Percentiles rank a stretch among this genome's conserved stretches.
Conservation (phyloP, 2,329 filamentous ascomycete species). For the Arthrobotrys sinensis region DNA sequence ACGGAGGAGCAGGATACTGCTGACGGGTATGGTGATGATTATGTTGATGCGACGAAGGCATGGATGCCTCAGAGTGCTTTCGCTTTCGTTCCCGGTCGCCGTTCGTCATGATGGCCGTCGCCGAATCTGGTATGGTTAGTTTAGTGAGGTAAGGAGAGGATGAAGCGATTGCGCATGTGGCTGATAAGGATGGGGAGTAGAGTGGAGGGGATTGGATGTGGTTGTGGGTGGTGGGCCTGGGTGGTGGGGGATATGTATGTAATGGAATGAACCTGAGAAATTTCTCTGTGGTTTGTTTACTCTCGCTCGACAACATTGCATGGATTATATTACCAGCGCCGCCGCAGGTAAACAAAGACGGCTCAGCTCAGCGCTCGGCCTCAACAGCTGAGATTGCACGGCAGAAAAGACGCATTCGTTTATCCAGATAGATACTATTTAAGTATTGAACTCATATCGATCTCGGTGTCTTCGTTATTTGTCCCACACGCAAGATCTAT, state of each 20-base stretch:
- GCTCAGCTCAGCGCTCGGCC: too few species aligned
- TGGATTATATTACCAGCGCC: background rate
- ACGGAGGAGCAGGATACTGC: conserved; percentile 10
- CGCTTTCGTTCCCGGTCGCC: conserved; percentile 50
- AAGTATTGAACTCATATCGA: too few species aligned
- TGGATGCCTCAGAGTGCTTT: conserved; percentile 39
- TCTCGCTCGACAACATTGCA: conserved; percentile 7
- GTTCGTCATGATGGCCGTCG: conserved; percentile 29
- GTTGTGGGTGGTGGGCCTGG: background rate
- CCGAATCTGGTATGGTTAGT: background rate
- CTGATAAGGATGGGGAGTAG: background rate
- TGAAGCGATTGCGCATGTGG: background rate
- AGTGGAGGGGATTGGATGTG: conserved; percentile 3
- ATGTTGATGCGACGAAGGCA: conserved; percentile 15
- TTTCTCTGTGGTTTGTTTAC: conserved; percentile 22
- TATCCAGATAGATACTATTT: too few species aligned
- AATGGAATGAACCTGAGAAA: background rate
- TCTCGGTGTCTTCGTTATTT: too few species aligned
- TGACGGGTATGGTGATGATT: background rate
- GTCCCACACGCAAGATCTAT: too few species aligned
- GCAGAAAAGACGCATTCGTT: too few species aligned
- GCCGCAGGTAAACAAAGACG: background rate
- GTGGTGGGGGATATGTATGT: conserved; percentile 1
- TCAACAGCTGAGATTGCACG: too few species aligned
- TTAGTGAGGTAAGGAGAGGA: background rate